Conservation (phyloP, 179 eudicot species). For the Spinacia oleracea region DNA sequence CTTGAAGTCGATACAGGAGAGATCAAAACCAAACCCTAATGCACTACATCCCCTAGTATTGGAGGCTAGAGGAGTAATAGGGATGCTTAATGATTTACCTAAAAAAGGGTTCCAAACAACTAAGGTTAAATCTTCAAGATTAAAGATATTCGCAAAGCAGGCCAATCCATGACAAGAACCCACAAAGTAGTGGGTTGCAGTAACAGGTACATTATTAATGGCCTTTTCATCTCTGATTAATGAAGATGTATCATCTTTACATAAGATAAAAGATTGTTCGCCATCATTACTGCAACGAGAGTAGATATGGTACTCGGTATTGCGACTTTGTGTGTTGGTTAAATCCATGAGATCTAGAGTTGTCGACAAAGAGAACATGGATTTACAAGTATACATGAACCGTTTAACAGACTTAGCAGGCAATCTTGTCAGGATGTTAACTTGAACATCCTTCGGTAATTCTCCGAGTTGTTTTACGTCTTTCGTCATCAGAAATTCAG, state of each 20-base stretch:
- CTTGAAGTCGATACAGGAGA: background rate
- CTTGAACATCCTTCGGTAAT: background rate
- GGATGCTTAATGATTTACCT: background rate
- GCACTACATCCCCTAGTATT: background rate
- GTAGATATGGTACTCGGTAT: background rate
- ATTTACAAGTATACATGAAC: background rate
- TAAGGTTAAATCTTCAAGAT: background rate
- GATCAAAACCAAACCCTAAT: constrained; percentile 15
- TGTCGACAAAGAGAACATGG: background rate
- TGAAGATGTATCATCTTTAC: too few relatives aligned
- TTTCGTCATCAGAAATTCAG: too few relatives aligned
- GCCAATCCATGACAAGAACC: constrained; percentile 8
- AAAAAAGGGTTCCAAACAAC: constrained; percentile 11
- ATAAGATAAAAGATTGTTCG: background rate
- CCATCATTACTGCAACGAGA: background rate
- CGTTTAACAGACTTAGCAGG: background rate
- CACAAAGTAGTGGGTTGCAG: background rate
- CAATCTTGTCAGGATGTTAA: background rate
- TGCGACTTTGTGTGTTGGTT: background rate
- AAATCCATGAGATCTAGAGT: background rate
- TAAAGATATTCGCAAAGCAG: background rate
- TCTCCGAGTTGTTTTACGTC: background rate
- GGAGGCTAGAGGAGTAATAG: background rate
- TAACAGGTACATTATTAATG: background rate
- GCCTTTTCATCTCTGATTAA: too few relatives aligned